A percentile compares a stretch with the other conserved stretches of the same genome.
These are phyloP conservation scores for Aeschynomene evenia DNA, from an alignment of 306 rosid species.

Conservation along the genomic window DNA sequence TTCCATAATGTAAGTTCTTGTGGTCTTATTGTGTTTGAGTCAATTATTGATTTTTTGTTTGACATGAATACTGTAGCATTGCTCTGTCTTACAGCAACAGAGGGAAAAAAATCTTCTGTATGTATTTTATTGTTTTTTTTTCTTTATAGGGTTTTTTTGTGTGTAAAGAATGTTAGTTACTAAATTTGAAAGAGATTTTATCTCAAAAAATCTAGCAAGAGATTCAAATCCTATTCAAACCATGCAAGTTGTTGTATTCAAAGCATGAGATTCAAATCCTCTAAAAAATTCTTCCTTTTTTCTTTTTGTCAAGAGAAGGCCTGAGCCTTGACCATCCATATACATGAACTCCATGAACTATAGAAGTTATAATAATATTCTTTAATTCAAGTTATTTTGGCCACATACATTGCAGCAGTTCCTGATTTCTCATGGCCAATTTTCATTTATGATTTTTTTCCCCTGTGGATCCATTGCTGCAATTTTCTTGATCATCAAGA, in stretches of 20 bases:
- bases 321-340: background rate
- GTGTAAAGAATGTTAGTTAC: slow-evolving; percentile 36
- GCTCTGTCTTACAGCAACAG: slow-evolving; percentile 25
- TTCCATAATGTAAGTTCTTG: slow-evolving; percentile 22
- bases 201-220: too few species aligned
- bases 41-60: slow-evolving; percentile 33
- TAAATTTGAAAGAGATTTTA: slow-evolving; percentile 25
- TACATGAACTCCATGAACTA: background rate
- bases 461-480: background rate
- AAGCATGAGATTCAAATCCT: too few species aligned
- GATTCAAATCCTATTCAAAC: too few species aligned
- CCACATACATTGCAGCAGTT: background rate
- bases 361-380: background rate
- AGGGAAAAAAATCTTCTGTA: slow-evolving; percentile 35
- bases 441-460: background rate
- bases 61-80: slow-evolving; percentile 24
- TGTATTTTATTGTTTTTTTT: background rate
- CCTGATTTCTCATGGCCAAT: too few species aligned
- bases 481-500: too few species aligned
- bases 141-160: slow-evolving; percentile 12
- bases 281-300: too few species aligned
- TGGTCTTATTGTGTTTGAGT: slow-evolving; percentile 23
- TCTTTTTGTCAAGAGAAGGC: too few species aligned
- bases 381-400: background rate
- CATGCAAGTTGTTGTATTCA: too few species aligned